Base-by-base conservation (phyloP, 2,329 filamentous ascomycete genomes). In the Albifimbria verrucaria region DNA sequence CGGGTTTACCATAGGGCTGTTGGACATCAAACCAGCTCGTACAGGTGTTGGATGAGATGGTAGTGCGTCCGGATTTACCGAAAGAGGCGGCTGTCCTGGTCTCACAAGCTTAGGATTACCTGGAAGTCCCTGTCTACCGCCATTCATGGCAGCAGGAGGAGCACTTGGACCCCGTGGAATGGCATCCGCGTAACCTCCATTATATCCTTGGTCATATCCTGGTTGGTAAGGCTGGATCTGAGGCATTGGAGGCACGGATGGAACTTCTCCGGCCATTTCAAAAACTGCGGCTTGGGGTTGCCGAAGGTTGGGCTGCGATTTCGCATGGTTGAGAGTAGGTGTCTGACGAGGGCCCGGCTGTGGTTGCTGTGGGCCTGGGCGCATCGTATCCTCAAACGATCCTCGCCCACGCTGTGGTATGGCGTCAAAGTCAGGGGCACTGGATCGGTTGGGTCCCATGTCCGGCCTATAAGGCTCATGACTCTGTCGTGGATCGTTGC, bases 231-330 rank as follows among this genome's bases (percentile, higher is more conserved):
- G 55, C 54, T 65, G 50, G 50, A 65, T 57, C 17, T 60, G 55
- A 51, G 71, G 78, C 63, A 77, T 71, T 41, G 72, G 75, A 11
- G 85, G 84, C 25, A 86, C 69, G 3, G 77, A 73, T 21, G 82
- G 83, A 20, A 77, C 75, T 59, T 89, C 85, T 23, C 74, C 79
- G 2, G 82, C 85, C 79, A 92, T 87, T 62, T 91, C 89, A 59
- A 91, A 91, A 1, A 89, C 79, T 9, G 88, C 88, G 2, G 83
- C 77, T 60, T 89, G 83, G 3, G 81, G 78, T 58, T 84, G 78
- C 32, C 82, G 77, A 53, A 88, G 70, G 63, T 88, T 81, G 25
- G 86, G 85, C 63, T 89, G 86, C 11, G 86, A 89, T 58, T 85
- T 85, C 17, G 84, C 82, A 55, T 80, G 79, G 54, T 76, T 81